These are phyloP conservation scores for Lentithecium fluviatile DNA, from an alignment of 495 filamentous ascomycete species.

Conservation along the genomic window DNA sequence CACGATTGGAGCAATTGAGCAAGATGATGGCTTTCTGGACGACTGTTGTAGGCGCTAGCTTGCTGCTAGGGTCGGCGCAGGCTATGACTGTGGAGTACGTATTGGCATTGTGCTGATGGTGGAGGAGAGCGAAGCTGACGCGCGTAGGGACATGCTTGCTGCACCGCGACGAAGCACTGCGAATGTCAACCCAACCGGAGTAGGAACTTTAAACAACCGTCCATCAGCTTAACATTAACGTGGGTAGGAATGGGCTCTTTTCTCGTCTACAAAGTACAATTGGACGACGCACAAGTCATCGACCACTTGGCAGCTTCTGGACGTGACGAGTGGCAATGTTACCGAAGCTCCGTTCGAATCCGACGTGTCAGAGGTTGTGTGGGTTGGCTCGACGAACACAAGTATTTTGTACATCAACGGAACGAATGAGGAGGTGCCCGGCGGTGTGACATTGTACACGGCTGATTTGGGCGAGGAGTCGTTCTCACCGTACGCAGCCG, in stretches of 20 bases:
- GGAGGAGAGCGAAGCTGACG: background rate
- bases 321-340: constrained; percentile 21
- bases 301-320: constrained; percentile 22
- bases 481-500: constrained; percentile 14
- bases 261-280: constrained; percentile 27
- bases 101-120: background rate
- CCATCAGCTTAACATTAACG: background rate
- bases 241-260: constrained; percentile 22
- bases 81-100: constrained; percentile 18
- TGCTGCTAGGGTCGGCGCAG: constrained; percentile 3
- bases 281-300: constrained; percentile 30
- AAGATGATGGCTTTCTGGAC: constrained; percentile 8
- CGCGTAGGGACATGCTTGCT: constrained; percentile 15
- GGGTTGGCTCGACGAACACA: constrained; percentile 20
- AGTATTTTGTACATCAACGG: constrained; percentile 51
- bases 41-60: constrained; percentile 1
- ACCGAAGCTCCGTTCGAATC: constrained; percentile 27
- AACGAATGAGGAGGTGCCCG: constrained; percentile 48
- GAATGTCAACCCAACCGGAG: constrained; percentile 29
- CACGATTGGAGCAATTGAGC: background rate
- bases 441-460: constrained; percentile 49
- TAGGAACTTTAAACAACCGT: background rate
- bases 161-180: constrained; percentile 26
- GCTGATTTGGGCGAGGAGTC: constrained; percentile 31
- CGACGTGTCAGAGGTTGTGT: constrained; percentile 25